Conservation (phyloP, 768 basidiomycete species). For the Mycena galericulata region DNA sequence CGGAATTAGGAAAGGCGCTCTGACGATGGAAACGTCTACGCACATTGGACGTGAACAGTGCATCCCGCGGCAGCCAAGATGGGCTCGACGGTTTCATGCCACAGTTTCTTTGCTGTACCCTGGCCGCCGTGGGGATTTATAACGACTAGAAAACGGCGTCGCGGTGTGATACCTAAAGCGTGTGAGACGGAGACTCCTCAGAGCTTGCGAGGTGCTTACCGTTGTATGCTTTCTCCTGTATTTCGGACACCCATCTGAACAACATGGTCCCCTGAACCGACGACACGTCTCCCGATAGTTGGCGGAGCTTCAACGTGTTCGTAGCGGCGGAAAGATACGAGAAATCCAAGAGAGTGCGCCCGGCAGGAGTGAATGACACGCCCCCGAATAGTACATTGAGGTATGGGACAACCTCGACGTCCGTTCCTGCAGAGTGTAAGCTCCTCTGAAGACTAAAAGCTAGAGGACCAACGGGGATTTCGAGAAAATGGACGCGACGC, state of each 20-base stretch:
- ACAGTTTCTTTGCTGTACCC: constrained; percentile 61
- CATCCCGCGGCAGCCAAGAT: constrained; percentile 65
- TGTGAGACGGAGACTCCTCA: not conserved
- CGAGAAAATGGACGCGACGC: constrained; percentile 14
- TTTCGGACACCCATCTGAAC: constrained; percentile 27
- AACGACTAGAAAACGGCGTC: constrained; percentile 59
- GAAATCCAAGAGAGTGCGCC: constrained; percentile 30
- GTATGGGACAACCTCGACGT: constrained; percentile 25
- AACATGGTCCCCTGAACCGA: constrained; percentile 10
- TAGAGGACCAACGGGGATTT: not conserved
- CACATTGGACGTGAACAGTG: constrained; percentile 58
- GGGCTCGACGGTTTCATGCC: constrained; percentile 58
- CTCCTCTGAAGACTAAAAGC: not conserved
- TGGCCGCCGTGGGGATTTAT: constrained; percentile 71
- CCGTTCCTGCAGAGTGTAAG: not conserved
- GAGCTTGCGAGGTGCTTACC: not conserved
- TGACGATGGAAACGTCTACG: constrained; percentile 34
- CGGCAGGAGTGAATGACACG: constrained; percentile 25
- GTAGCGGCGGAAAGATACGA: constrained; percentile 33
- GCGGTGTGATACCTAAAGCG: constrained; percentile 51
- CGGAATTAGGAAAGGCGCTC: not conserved
- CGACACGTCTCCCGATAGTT: constrained; percentile 30
- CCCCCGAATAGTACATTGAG: constrained; percentile 23
- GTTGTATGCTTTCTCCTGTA: constrained; percentile 28
- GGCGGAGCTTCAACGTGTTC: constrained; percentile 27